Evolutionary conservation across 768 basidiomycete species (phyloP).

Genomic region (Lactarius psammicola): DNA sequence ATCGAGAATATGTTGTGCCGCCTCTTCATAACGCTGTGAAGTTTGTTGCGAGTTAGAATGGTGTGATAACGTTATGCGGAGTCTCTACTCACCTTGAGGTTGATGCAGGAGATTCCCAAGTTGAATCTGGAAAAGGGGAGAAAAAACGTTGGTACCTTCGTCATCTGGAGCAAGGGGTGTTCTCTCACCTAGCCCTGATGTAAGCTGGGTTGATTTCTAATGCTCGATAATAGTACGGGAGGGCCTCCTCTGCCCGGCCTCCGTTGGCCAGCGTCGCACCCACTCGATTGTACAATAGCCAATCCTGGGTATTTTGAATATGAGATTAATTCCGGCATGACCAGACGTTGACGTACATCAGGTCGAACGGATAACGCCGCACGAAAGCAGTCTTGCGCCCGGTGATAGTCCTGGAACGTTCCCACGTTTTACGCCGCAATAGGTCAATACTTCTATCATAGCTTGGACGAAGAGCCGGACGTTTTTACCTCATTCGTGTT

Average conservation of each 20-base stretch:
- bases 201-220: conserved; percentile 86
- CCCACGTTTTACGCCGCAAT: not conserved
- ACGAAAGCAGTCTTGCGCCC: conserved; percentile 92
- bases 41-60: conserved; percentile 13
- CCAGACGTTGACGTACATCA: conserved; percentile 53
- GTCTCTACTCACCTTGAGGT: conserved; percentile 56
- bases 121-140: conserved; percentile 73
- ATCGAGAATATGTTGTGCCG: conserved; percentile 82
- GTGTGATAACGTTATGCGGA: conserved; percentile 31
- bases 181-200: conserved; percentile 75
- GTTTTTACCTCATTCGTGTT: conserved; percentile 79
- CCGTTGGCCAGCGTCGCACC: conserved; percentile 95
- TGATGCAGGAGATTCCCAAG: conserved; percentile 89
- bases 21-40: conserved; percentile 76
- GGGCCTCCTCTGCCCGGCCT: conserved; percentile 73
- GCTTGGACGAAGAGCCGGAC: not conserved
- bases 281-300: conserved; percentile 88
- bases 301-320: conserved; percentile 57
- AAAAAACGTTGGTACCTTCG: conserved; percentile 1
- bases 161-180: not conserved
- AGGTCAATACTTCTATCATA: not conserved
- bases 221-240: conserved; percentile 82
- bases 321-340: not conserved
- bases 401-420: conserved; percentile 72
- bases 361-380: conserved; percentile 86